A percentile compares a stretch with the other conserved stretches of the same genome.
Conservation (phyloP, 2,329 filamentous ascomycete species). For the Colletotrichum cereale region DNA sequence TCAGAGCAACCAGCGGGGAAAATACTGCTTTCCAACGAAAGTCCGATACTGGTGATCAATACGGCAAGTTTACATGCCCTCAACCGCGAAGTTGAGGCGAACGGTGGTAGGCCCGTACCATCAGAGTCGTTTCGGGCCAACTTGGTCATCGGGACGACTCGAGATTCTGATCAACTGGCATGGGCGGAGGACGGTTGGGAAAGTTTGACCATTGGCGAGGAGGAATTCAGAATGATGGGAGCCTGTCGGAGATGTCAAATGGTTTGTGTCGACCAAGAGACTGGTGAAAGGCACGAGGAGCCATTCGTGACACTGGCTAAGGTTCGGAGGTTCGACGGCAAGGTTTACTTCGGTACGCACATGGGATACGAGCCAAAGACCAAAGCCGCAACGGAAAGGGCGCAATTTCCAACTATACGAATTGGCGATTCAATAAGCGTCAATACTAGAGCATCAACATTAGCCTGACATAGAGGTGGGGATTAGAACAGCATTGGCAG, state of each 20-base stretch:
- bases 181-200: conserved; percentile 88
- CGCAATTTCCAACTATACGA: conserved; percentile 55
- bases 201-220: conserved; percentile 72
- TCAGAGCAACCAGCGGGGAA: conserved; percentile 59
- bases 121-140: conserved; percentile 90
- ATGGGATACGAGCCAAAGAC: conserved; percentile 63
- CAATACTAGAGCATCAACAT: conserved; percentile 18
- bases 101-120: conserved; percentile 73
- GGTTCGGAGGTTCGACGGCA: conserved; percentile 84
- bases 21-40: conserved; percentile 92
- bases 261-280: conserved; percentile 93
- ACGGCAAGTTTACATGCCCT: conserved; percentile 82
- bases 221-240: conserved; percentile 79
- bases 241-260: conserved; percentile 93
- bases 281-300: conserved; percentile 81
- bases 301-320: conserved; percentile 91
- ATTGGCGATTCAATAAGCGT: conserved; percentile 61
- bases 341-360: conserved; percentile 91
- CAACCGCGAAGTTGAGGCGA: conserved; percentile 76
- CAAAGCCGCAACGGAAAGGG: conserved; percentile 42
- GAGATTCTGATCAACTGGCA: conserved; percentile 59
- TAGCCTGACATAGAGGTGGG: background rate
- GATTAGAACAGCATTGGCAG: background rate
- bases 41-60: conserved; percentile 88
- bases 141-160: conserved; percentile 75